A percentile compares a stretch with the other conserved stretches of the same genome.
Conservation (phyloP, 2,329 filamentous ascomycete species). For the Hypomyces perniciosus region DNA sequence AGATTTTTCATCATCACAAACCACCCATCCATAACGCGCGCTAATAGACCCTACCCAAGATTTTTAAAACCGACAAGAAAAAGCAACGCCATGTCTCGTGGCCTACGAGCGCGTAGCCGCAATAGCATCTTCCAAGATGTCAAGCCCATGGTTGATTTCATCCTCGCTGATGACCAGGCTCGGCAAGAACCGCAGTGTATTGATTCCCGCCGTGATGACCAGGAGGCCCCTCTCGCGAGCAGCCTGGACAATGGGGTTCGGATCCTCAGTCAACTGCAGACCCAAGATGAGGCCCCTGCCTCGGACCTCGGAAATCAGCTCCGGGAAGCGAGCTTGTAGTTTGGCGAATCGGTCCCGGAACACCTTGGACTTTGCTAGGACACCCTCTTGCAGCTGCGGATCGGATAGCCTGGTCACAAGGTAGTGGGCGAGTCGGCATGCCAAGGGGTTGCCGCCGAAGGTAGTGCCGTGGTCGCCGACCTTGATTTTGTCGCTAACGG, state of each 20-base stretch:
- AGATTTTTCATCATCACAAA: no score
- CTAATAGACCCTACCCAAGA: no score
- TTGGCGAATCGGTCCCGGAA: conserved; percentile 44
- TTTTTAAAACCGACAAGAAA: no score
- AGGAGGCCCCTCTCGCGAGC: conserved; percentile 82
- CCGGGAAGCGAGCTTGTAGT: conserved; percentile 50
- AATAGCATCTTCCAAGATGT: conserved; percentile 66
- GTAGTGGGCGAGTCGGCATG: conserved; percentile 76
- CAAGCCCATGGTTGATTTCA: conserved; percentile 73
- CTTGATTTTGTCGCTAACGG: conserved; percentile 36
- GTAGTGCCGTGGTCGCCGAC: conserved; percentile 87
- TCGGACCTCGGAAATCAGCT: conserved; percentile 69
- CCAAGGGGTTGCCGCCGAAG: conserved; percentile 87
- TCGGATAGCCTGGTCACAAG: conserved; percentile 73
- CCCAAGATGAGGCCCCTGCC: conserved; percentile 83
- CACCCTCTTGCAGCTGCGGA: conserved; percentile 60
- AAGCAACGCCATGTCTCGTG: no score
- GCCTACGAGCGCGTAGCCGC: conserved; percentile 30
- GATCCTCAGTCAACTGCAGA: conserved; percentile 72
- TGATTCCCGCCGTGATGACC: conserved; percentile 87
- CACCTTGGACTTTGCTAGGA: conserved; percentile 57
- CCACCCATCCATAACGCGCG: no score
- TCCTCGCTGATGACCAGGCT: conserved; percentile 72
- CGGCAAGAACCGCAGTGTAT: conserved; percentile 88
- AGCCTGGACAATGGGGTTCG: conserved; percentile 69